Base-by-base conservation (phyloP, 2,329 filamentous ascomycete genomes). In the Teratosphaeria zuluensis region DNA sequence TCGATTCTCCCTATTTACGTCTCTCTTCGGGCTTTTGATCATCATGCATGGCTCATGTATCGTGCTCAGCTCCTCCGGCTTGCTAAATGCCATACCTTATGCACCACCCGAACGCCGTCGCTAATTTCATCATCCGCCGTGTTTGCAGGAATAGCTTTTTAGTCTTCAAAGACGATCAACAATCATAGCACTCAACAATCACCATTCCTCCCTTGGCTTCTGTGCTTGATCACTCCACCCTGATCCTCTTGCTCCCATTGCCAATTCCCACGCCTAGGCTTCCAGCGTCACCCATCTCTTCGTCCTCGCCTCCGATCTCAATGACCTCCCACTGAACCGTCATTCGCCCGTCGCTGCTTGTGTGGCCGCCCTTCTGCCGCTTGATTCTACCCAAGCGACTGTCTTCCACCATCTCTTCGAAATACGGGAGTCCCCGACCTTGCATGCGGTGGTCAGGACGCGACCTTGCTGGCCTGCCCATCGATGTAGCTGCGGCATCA, bases 261-360 rank as follows among this genome's bases (percentile, higher is more conserved):
- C 32, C 53, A 24, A 4, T 35, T n/a, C 11, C 38, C 12, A 52
- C 21, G 14, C 35, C 38, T 11, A 31, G 28, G 55, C 32, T 16
- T 14, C 51, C 51, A 42, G 31, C 51, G 30, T 54, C 57, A 24
- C 19, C 24, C 59, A 54, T 54, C 55, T 42, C 38, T 19, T 59
- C 58, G 51, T 61, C 61, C 21, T 66, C 65, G 5, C 56, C 56
- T 2, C 63, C 67, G 33, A 71, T 92, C 74, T 96, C 91, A 46
- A 86, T 80, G 63, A 96, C 81, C 73, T 95, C 90, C 89, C 90
- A 95, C 69, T 94, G 87, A 11, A 94, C 81, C 52, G 78, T 82
- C 42, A 85, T 81, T 31, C 77, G 79, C 16, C 86, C 86, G 69
- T 89, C 84, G n/a, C 75, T 74, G 55, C 81, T 85, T 35, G 79